These are phyloP conservation scores for Harringtonia aguacate DNA, from an alignment of 2,329 filamentous ascomycete genomes.

Conservation along the genomic window DNA sequence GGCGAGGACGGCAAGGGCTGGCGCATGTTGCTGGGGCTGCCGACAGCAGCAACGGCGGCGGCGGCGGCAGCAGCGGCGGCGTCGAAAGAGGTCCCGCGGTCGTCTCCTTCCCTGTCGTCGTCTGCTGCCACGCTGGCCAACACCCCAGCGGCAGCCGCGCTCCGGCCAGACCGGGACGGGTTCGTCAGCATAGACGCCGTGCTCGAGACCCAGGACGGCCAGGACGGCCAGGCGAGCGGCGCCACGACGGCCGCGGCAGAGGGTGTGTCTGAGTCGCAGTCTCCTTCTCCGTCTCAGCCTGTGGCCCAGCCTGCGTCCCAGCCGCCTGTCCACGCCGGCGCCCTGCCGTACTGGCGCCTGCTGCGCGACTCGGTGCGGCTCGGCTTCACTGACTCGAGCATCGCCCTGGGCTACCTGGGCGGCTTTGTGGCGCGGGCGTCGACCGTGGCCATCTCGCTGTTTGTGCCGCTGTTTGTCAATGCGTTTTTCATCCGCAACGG, in stretches of 20 bases:
- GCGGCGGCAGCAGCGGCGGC: too few relatives aligned
- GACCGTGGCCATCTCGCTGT: conserved; percentile 88
- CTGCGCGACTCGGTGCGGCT: conserved; percentile 54
- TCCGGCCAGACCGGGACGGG: neutral
- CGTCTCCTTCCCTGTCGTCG: neutral
- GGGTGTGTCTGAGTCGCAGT: neutral
- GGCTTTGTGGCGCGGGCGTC: conserved; percentile 93
- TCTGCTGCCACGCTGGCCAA: neutral
- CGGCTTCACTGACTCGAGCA: conserved; percentile 65
- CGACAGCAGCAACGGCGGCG: conserved; percentile 1
- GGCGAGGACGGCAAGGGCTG: conserved; percentile 74
- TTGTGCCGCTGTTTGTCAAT: conserved; percentile 88
- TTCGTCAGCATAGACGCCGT: conserved; percentile 6
- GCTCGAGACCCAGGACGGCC: neutral
- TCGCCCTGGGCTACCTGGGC: conserved; percentile 80
- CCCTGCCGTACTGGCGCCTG: conserved; percentile 46
- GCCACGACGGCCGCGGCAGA: neutral
- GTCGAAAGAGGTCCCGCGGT: neutral
- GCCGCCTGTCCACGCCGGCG: neutral
- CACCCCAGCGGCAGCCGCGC: neutral
- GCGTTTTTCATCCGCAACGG: conserved; percentile 77
- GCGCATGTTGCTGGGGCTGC: conserved; percentile 40
- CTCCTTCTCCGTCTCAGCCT: neutral
- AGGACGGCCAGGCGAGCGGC: neutral
- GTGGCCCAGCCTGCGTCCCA: too few relatives aligned